Evolutionary conservation across 1,139 yeast species (phyloP).

Genomic region (Sugiyamaella novakii): DNA sequence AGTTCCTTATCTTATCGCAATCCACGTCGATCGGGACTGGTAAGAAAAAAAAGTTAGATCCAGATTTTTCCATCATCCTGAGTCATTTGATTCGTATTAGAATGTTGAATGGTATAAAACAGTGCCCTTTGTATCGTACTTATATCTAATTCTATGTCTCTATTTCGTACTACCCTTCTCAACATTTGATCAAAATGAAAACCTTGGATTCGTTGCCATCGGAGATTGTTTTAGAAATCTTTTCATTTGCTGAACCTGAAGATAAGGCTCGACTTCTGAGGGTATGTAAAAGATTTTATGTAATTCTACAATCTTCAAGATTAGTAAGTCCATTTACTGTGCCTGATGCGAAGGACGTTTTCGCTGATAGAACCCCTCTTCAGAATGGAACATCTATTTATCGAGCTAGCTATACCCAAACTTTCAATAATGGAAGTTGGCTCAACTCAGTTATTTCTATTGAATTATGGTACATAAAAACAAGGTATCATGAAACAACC

Average conservation of each 20-base stretch:
- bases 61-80: too few species aligned
- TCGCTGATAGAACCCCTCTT: background rate
- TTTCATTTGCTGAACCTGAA: background rate
- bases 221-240: background rate
- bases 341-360: background rate
- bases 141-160: too few species aligned
- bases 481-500: background rate
- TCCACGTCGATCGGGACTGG: too few species aligned
- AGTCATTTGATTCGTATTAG: too few species aligned
- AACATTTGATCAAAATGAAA: constrained; percentile 1
- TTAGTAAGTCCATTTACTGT: background rate
- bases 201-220: background rate
- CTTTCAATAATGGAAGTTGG: constrained; percentile 5
- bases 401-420: background rate
- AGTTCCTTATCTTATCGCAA: too few species aligned
- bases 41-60: too few species aligned
- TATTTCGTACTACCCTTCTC: too few species aligned
- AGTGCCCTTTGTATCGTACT: too few species aligned
- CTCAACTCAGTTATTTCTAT: background rate
- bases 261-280: background rate
- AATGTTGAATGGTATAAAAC: too few species aligned
- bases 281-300: background rate
- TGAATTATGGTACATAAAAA: background rate
- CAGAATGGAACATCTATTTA: background rate
- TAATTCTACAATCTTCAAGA: background rate